Evolutionary conservation across 139 green algal species (phyloP).

Genomic region (Helicosporidium sp.): DNA sequence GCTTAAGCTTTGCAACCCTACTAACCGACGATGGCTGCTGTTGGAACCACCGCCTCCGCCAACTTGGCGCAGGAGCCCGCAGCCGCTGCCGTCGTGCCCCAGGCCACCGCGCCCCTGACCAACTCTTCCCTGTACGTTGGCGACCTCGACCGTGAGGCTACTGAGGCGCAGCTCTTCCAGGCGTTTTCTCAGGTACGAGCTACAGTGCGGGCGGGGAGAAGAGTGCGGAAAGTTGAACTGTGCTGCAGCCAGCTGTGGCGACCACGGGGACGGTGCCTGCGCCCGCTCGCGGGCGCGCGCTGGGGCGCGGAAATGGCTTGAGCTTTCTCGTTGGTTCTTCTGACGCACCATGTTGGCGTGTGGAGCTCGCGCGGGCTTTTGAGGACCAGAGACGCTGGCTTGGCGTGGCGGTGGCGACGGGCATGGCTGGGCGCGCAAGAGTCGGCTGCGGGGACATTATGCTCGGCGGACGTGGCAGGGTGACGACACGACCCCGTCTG

Average conservation of each 20-base stretch:
- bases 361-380: too few relatives aligned
- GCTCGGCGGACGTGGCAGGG: too few relatives aligned
- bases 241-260: too few relatives aligned
- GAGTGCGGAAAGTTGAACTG: too few relatives aligned
- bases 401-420: too few relatives aligned
- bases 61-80: not conserved
- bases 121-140: slow-evolving; percentile 82
- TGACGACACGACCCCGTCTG: too few relatives aligned
- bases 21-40: slow-evolving; percentile 2
- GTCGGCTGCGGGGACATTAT: too few relatives aligned
- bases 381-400: too few relatives aligned
- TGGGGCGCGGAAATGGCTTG: not conserved
- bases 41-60: not conserved
- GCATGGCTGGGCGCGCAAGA: too few relatives aligned
- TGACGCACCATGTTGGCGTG: too few relatives aligned
- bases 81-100: not conserved
- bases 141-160: slow-evolving; percentile 75
- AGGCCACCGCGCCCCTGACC: slow-evolving; percentile 1
- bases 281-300: not conserved
- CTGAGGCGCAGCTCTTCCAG: slow-evolving; percentile 73
- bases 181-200: slow-evolving; percentile 63
- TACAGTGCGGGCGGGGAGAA: not conserved
- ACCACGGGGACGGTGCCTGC: not conserved
- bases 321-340: not conserved
- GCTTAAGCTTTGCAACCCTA: too few relatives aligned